These are phyloP conservation scores for Fraxinus floribunda DNA, from an alignment of 305 asterid species.

Conservation along the genomic window DNA sequence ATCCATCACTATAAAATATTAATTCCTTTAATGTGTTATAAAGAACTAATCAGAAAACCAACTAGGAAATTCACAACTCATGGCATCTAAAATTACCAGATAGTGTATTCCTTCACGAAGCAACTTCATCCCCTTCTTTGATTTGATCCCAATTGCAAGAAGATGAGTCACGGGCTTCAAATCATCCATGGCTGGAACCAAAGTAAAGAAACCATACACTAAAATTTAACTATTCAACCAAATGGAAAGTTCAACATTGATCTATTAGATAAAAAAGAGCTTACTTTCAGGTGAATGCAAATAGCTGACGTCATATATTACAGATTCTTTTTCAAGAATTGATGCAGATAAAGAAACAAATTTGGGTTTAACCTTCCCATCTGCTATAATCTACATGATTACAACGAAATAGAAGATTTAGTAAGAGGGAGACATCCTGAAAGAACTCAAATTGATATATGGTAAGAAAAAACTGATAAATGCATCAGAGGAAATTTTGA, in stretches of 20 bases:
- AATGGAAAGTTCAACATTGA: constrained; percentile 16
- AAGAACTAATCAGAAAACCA: constrained; percentile 10
- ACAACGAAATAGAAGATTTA: constrained; percentile 27
- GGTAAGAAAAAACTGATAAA: background rate
- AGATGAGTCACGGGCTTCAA: constrained; percentile 98
- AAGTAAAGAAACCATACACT: constrained; percentile 24
- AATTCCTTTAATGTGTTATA: background rate
- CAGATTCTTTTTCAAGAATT: constrained; percentile 59
- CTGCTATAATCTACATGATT: constrained; percentile 73
- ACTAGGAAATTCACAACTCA: constrained; percentile 10
- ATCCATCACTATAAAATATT: constrained; percentile 3
- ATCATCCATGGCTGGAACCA: constrained; percentile 75
- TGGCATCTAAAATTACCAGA: constrained; percentile 56
- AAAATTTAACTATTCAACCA: constrained; percentile 24
- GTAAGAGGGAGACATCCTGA: constrained; percentile 28
- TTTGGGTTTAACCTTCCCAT: constrained; percentile 84
- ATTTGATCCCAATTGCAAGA: constrained; percentile 71
- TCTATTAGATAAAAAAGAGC: constrained; percentile 33
- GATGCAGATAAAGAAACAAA: constrained; percentile 69
- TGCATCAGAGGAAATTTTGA: constrained; percentile 15
- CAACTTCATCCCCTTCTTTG: constrained; percentile 86
- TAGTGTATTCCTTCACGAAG: constrained; percentile 86
- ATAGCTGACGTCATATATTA: constrained; percentile 61
- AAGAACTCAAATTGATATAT: constrained; percentile 17
- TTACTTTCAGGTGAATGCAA: constrained; percentile 88